Evolutionary conservation across 2,329 filamentous ascomycete genomes (phyloP).

Genomic region (Alternaria sp.): DNA sequence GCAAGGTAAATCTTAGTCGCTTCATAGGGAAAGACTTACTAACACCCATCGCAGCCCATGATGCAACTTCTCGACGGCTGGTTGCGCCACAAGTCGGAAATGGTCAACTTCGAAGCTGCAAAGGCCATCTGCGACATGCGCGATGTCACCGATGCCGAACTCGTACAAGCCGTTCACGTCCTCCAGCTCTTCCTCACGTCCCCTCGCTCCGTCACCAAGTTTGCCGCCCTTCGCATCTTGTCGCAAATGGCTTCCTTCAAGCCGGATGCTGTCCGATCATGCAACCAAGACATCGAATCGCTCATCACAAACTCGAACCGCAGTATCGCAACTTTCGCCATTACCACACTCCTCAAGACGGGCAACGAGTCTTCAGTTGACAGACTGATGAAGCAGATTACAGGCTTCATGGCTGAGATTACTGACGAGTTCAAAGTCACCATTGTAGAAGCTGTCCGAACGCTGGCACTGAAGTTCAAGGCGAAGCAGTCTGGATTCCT

Average conservation of each 20-base stretch:
- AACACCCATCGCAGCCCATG: constrained; percentile 71
- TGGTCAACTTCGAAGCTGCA: constrained; percentile 94
- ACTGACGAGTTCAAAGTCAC: constrained; percentile 99
- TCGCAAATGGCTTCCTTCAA: constrained; percentile 98
- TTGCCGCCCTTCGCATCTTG: constrained; percentile 93
- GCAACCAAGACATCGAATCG: constrained; percentile 96
- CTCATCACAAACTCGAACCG: constrained; percentile 97
- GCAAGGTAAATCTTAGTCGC: constrained; percentile 60
- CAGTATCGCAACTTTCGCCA: constrained; percentile 97
- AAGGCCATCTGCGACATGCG: constrained; percentile 97
- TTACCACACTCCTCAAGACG: constrained; percentile 97
- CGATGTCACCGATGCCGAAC: constrained; percentile 91
- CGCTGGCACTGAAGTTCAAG: constrained; percentile 95
- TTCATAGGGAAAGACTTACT: constrained; percentile 5
- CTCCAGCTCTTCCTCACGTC: constrained; percentile 97
- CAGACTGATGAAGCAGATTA: constrained; percentile 97
- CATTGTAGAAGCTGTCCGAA: constrained; percentile 98
- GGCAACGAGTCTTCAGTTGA: constrained; percentile 98
- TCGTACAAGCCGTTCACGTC: constrained; percentile 90
- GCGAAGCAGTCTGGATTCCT: constrained; percentile 99
- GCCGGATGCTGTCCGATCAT: constrained; percentile 87
- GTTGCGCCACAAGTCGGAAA: constrained; percentile 96
- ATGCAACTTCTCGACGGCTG: constrained; percentile 95
- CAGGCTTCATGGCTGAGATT: constrained; percentile 97
- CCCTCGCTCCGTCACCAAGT: constrained; percentile 94